Percentiles rank a stretch among this genome's conserved stretches.
Conservation (phyloP, 2,329 filamentous ascomycete genomes). For the Ambrosiella beaveri region DNA sequence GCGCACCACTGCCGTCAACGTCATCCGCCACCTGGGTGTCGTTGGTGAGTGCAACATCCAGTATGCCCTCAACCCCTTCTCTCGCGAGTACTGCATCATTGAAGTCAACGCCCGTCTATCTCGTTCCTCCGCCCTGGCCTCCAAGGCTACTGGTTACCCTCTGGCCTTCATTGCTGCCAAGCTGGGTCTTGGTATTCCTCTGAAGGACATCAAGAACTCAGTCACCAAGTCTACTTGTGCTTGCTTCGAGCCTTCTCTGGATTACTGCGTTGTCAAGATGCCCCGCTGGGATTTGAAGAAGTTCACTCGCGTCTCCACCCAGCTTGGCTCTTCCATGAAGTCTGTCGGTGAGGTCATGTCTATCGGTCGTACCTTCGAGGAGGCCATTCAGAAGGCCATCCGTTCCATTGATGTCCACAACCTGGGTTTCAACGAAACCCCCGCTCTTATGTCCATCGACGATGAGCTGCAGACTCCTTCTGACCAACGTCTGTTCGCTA, state of each 20-base stretch:
- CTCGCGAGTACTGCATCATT: constrained; percentile 94
- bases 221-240: constrained; percentile 92
- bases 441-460: constrained; percentile 82
- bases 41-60: constrained; percentile 99
- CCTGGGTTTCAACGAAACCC: constrained; percentile 78
- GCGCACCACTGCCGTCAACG: constrained; percentile 87
- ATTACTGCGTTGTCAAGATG: constrained; percentile 98
- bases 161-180: constrained; percentile 94
- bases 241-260: constrained; percentile 94
- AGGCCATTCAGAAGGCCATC: constrained; percentile 97
- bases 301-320: constrained; percentile 89
- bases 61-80: constrained; percentile 90
- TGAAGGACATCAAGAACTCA: constrained; percentile 92
- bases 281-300: constrained; percentile 98
- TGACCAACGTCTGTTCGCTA: constrained; percentile 90
- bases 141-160: constrained; percentile 93
- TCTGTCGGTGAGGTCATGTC: constrained; percentile 99
- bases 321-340: constrained; percentile 97
- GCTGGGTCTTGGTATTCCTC: constrained; percentile 79
- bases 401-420: constrained; percentile 90
- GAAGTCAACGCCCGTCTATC: constrained; percentile 96
- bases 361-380: constrained; percentile 90
- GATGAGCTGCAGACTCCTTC: constrained; percentile 93
- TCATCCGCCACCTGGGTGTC: constrained; percentile 90
- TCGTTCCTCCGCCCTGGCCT: constrained; percentile 83